phyloP scores from a whole-genome alignment of 2,329 filamentous ascomycete species.

The Neonectria punicea region DNA sequence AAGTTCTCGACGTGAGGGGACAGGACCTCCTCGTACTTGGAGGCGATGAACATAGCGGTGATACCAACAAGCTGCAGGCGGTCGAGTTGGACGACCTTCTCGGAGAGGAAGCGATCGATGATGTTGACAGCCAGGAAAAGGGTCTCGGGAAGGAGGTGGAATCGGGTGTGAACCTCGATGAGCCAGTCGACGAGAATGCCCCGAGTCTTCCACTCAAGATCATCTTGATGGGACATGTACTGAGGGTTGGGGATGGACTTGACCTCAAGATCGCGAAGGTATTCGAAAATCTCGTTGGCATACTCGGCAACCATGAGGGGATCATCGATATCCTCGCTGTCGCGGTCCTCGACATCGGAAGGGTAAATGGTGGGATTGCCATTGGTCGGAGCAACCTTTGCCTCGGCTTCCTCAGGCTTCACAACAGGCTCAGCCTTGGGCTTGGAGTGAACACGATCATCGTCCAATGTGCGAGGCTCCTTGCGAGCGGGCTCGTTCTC shows the following conservation, averaged over 20 bases:
- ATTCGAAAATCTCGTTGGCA: conserved; percentile 96
- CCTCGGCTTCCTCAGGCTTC: conserved; percentile 40
- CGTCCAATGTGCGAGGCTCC: conserved; percentile 67
- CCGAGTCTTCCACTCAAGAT: conserved; percentile 98
- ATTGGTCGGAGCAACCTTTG: conserved; percentile 37
- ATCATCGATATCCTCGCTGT: conserved; percentile 89
- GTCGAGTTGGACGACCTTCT: conserved; percentile 95
- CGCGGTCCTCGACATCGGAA: conserved; percentile 70
- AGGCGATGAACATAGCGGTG: conserved; percentile 99
- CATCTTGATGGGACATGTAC: conserved; percentile 95
- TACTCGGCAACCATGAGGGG: conserved; percentile 99
- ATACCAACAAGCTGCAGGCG: conserved; percentile 96
- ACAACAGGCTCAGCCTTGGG: conserved; percentile 38
- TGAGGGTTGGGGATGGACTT: conserved; percentile 84
- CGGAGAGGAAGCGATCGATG: conserved; percentile 95
- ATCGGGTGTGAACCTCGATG: conserved; percentile 96
- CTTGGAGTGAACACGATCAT: conserved; percentile 53
- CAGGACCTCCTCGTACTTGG: conserved; percentile 98
- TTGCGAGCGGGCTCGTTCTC: conserved; percentile 76
- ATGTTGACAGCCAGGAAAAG: conserved; percentile 98
- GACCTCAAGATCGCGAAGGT: conserved; percentile 86
- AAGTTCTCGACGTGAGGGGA: conserved; percentile 98
- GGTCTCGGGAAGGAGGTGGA: conserved; percentile 94
- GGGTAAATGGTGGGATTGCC: conserved; percentile 28
- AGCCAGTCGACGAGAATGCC: conserved; percentile 98